phyloP scores from a whole-genome alignment of 495 filamentous ascomycete species.

The Evansstolkia leycettana region DNA sequence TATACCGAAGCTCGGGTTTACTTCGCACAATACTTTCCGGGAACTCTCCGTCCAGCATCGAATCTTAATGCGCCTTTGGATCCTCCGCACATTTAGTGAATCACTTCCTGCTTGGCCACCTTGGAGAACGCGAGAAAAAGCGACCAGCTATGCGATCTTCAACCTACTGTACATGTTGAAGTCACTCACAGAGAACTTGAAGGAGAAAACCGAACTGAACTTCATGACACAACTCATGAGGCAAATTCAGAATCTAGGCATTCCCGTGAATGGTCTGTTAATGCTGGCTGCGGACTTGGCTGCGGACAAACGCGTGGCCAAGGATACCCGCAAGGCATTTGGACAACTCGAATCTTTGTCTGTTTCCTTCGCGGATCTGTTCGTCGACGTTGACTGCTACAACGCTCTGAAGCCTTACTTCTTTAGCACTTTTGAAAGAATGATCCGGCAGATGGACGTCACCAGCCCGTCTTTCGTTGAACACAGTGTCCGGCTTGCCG shows the following conservation, averaged over 20 bases:
- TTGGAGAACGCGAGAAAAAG: constrained; percentile 8
- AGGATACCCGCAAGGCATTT: constrained; percentile 14
- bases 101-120: constrained; percentile 9
- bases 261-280: constrained; percentile 23
- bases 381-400: constrained; percentile 15
- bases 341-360: constrained; percentile 18
- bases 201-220: constrained; percentile 5
- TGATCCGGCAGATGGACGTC: constrained; percentile 23
- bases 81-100: constrained; percentile 18
- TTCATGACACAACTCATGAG: constrained; percentile 20
- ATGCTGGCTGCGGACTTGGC: constrained; percentile 18
- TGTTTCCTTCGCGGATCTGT: constrained; percentile 18
- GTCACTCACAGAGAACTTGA: not conserved
- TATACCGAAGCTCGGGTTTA: not conserved
- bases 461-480: constrained; percentile 17
- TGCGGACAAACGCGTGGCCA: constrained; percentile 11
- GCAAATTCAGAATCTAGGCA: constrained; percentile 17
- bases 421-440: constrained; percentile 16
- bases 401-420: constrained; percentile 15
- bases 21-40: not conserved
- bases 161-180: constrained; percentile 23
- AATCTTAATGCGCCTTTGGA: constrained; percentile 27
- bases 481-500: constrained; percentile 16
- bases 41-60: constrained; percentile 11
- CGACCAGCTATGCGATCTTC: constrained; percentile 14